Evolutionary conservation across 352 stramenopile species (phyloP).

Genomic region (Elongisporangium prolatum): DNA sequence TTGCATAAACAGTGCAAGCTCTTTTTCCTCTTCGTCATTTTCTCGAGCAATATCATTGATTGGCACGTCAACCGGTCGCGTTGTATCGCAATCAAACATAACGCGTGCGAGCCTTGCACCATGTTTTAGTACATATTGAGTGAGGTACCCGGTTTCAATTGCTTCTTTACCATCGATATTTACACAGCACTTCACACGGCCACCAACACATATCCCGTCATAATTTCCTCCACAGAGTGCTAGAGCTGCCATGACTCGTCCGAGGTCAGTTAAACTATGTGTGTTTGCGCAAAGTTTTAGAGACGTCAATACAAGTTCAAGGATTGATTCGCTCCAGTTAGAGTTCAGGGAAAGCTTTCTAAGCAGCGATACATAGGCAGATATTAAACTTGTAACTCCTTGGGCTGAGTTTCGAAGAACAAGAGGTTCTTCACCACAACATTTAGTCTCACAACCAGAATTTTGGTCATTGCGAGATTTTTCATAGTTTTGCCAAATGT

Average conservation of each 20-base stretch:
- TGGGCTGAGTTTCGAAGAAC: slow-evolving; percentile 41
- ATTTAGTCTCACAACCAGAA: background rate
- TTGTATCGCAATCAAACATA: slow-evolving; percentile 63
- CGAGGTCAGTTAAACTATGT: slow-evolving; percentile 7
- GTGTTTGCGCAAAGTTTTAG: background rate
- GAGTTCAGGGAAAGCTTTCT: slow-evolving; percentile 18
- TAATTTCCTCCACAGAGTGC: slow-evolving; percentile 55
- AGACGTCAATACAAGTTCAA: slow-evolving; percentile 17
- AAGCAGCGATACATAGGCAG: slow-evolving; percentile 48
- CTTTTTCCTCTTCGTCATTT: slow-evolving; percentile 31
- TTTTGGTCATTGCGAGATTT: slow-evolving; percentile 17
- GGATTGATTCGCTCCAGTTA: slow-evolving; percentile 26
- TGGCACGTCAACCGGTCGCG: slow-evolving; percentile 47
- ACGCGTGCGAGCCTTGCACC: slow-evolving; percentile 39
- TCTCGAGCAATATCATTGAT: slow-evolving; percentile 42
- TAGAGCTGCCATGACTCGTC: slow-evolving; percentile 31
- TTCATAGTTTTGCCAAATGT: slow-evolving; percentile 37
- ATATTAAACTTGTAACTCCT: slow-evolving; percentile 31
- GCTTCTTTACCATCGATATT: slow-evolving; percentile 74
- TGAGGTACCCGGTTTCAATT: slow-evolving; percentile 61
- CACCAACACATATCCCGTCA: slow-evolving; percentile 38
- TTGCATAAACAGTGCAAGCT: slow-evolving; percentile 39
- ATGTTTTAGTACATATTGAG: slow-evolving; percentile 43
- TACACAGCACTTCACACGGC: slow-evolving; percentile 63
- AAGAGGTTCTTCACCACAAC: slow-evolving; percentile 12